Evolutionary conservation across 1,284 basidiomycete genomes (phyloP).

Genomic region (Golubevia sp.): DNA sequence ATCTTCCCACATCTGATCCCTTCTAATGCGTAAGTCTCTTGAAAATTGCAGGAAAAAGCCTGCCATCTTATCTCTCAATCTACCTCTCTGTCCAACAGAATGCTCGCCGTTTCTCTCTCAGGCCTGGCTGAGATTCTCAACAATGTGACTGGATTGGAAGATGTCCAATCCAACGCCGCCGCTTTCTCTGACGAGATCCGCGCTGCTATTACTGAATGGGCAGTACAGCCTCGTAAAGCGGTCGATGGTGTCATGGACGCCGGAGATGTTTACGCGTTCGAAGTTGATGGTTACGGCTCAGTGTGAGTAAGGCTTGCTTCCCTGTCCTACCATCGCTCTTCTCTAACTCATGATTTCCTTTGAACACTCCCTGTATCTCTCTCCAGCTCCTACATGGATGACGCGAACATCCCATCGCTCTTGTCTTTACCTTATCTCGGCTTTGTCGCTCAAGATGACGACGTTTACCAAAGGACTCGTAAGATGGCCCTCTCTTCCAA

Average conservation of each 20-base stretch:
- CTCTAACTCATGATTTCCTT: neutral
- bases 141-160: slow-evolving; percentile 4
- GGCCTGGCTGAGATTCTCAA: slow-evolving; percentile 12
- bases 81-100: too few relatives aligned
- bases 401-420: slow-evolving; percentile 45
- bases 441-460: slow-evolving; percentile 18
- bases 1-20: slow-evolving; percentile 38
- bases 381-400: slow-evolving; percentile 33
- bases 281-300: slow-evolving; percentile 46
- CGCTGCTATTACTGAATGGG: slow-evolving; percentile 14
- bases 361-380: neutral
- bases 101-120: slow-evolving; percentile 20
- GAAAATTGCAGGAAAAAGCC: slow-evolving; percentile 3
- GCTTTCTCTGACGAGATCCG: slow-evolving; percentile 23
- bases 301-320: neutral
- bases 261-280: slow-evolving; percentile 38
- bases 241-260: slow-evolving; percentile 2
- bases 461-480: slow-evolving; percentile 33
- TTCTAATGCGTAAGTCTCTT: slow-evolving; percentile 22
- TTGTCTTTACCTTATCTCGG: slow-evolving; percentile 44
- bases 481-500: slow-evolving; percentile 17
- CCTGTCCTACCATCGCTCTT: neutral
- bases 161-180: slow-evolving; percentile 15
- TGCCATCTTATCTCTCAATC: neutral
- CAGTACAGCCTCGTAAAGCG: slow-evolving; percentile 14